Conservation (phyloP, 495 filamentous ascomycete genomes). For the Penicillium lagena region DNA sequence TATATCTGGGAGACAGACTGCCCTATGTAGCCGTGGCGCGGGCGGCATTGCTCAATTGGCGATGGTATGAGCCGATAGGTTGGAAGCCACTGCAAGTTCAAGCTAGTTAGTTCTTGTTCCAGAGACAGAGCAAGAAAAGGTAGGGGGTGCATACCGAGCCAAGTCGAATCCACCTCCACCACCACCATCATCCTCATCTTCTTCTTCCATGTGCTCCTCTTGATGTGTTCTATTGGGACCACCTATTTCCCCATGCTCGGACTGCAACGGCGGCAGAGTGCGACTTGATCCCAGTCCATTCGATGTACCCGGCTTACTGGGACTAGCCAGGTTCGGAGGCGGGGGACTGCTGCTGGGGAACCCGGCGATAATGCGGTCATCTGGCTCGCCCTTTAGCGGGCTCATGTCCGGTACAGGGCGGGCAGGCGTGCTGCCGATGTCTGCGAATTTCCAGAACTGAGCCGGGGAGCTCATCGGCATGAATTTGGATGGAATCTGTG, state of each 20-base stretch:
- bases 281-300: constrained; percentile 28
- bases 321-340: constrained; percentile 42
- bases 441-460: constrained; percentile 89
- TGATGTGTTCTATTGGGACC: constrained; percentile 5
- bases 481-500: constrained; percentile 85
- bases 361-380: constrained; percentile 37
- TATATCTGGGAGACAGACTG: too few relatives aligned
- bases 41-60: constrained; percentile 41
- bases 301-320: constrained; percentile 37
- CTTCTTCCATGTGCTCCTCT: constrained; percentile 23
- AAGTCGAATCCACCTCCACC: constrained; percentile 59
- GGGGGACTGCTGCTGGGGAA: constrained; percentile 63
- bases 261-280: constrained; percentile 30
- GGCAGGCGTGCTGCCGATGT: constrained; percentile 69
- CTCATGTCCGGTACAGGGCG: constrained; percentile 55
- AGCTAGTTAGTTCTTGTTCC: constrained; percentile 17
- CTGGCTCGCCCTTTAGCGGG: constrained; percentile 47
- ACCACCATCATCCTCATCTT: constrained; percentile 50
- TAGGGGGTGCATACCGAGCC: constrained; percentile 44
- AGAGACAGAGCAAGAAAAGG: constrained; percentile 1
- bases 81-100: constrained; percentile 54
- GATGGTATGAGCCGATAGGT: constrained; percentile 63
- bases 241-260: constrained; percentile 14
- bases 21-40: constrained; percentile 8
- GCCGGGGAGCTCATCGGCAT: constrained; percentile 93